phyloP scores from a whole-genome alignment of 768 basidiomycete genomes.

The Termitomyces sp. region DNA sequence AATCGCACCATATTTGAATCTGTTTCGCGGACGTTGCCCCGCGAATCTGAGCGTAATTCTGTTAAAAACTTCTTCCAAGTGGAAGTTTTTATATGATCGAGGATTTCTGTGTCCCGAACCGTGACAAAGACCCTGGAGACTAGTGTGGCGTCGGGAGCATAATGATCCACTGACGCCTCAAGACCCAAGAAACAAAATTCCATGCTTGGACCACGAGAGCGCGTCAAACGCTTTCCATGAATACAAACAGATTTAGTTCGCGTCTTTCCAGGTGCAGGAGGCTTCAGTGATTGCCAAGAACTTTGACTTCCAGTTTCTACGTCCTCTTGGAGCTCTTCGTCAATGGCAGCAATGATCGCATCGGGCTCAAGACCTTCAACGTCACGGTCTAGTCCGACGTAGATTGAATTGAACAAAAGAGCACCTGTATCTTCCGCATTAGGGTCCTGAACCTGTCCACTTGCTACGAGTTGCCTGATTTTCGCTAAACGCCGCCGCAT shows the following conservation, averaged over 20 bases:
- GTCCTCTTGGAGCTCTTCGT: slow-evolving; percentile 81
- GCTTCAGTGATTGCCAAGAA: slow-evolving; percentile 86
- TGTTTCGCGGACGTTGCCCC: slow-evolving; percentile 85
- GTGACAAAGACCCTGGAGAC: slow-evolving; percentile 65
- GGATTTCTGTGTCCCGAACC: slow-evolving; percentile 74
- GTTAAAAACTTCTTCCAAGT: slow-evolving; percentile 99
- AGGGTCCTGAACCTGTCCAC: slow-evolving; percentile 81
- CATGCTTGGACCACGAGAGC: slow-evolving; percentile 76
- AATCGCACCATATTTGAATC: slow-evolving; percentile 92
- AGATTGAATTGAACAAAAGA: slow-evolving; percentile 89
- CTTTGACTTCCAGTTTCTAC: slow-evolving; percentile 70
- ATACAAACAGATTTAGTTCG: slow-evolving; percentile 33
- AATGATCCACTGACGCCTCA: slow-evolving; percentile 62
- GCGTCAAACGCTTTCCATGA: slow-evolving; percentile 55
- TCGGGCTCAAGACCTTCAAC: slow-evolving; percentile 68
- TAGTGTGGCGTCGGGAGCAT: slow-evolving; percentile 43
- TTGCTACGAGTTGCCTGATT: slow-evolving; percentile 88
- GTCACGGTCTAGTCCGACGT: slow-evolving; percentile 84
- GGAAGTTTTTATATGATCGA: slow-evolving; percentile 97
- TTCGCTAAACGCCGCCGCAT: slow-evolving; percentile 83
- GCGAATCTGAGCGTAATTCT: slow-evolving; percentile 73
- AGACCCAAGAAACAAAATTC: slow-evolving; percentile 73
- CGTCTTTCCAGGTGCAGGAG: slow-evolving; percentile 38
- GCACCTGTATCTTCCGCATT: slow-evolving; percentile 66
- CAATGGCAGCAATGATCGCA: slow-evolving; percentile 84